Conservation (phyloP, 306 rosid species). For the apple (Malus domestica) region DNA sequence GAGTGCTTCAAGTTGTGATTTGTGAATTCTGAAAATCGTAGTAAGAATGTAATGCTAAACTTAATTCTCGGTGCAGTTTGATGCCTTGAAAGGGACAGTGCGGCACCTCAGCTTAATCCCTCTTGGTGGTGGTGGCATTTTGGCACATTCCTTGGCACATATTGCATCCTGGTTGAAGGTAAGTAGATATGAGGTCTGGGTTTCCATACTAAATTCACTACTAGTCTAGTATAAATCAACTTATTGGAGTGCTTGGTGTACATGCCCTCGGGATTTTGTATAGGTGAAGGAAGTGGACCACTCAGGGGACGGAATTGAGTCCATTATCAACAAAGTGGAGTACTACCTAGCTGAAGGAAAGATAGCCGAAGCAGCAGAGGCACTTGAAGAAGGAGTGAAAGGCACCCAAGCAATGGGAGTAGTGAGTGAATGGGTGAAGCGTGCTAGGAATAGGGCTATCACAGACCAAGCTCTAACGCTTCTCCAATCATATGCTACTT, state of each 20-base stretch:
- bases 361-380: conserved; percentile 76
- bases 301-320: conserved; percentile 83
- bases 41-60: conserved; percentile 23
- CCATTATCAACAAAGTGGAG: conserved; percentile 74
- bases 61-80: conserved; percentile 58
- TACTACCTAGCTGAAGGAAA: conserved; percentile 76
- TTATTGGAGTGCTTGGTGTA: conserved; percentile 4
- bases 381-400: conserved; percentile 76
- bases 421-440: conserved; percentile 63
- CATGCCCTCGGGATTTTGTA: conserved; percentile 21
- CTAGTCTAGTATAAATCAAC: not conserved
- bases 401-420: conserved; percentile 70
- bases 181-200: conserved; percentile 12
- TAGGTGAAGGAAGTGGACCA: conserved; percentile 71
- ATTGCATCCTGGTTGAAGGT: conserved; percentile 91
- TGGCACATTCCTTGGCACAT: conserved; percentile 72
- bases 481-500: conserved; percentile 74
- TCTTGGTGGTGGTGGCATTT: conserved; percentile 74
- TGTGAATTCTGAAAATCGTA: conserved; percentile 4
- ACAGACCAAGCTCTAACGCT: conserved; percentile 87
- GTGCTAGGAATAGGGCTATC: conserved; percentile 85
- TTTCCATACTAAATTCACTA: not conserved
- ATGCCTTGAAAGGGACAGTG: conserved; percentile 58
- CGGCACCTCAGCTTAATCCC: conserved; percentile 73
- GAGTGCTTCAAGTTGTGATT: not conserved